Percentiles rank a stretch among this genome's conserved stretches.
phyloP scores from a whole-genome alignment of 129 eudicot species.

The Saposhnikovia divaricata region DNA sequence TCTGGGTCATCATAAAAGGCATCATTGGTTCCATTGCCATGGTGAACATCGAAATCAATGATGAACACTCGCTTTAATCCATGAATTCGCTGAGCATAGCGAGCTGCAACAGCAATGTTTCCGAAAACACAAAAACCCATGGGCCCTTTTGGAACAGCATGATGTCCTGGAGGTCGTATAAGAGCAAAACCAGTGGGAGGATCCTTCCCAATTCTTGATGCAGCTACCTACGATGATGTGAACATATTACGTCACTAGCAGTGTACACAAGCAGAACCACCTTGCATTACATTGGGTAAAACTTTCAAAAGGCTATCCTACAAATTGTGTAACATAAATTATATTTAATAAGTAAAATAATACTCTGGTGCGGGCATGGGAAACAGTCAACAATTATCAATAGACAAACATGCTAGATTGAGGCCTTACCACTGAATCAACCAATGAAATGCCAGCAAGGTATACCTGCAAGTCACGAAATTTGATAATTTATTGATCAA shows the following conservation, averaged over 20 bases:
- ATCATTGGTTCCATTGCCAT: slow-evolving; percentile 98
- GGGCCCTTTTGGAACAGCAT: slow-evolving; percentile 90
- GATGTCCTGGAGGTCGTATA: slow-evolving; percentile 95
- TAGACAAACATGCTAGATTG: slow-evolving; percentile 24
- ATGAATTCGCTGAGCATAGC: slow-evolving; percentile 82
- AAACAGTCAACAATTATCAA: slow-evolving; percentile 10
- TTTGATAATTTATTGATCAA: no score
- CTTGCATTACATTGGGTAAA: no score
- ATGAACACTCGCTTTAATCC: slow-evolving; percentile 83
- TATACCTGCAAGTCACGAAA: no score
- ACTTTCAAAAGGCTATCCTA: background rate
- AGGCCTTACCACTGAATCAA: slow-evolving; percentile 88
- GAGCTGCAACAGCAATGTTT: slow-evolving; percentile 90
- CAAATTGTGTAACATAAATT: background rate
- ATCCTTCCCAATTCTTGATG: slow-evolving; percentile 46
- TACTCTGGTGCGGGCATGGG: background rate
- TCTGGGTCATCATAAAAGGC: slow-evolving; percentile 93
- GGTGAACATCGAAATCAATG: slow-evolving; percentile 94
- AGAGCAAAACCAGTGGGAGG: slow-evolving; percentile 90
- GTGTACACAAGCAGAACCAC: background rate
- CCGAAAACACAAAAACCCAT: slow-evolving; percentile 98
- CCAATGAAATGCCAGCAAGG: slow-evolving; percentile 86
- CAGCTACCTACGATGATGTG: slow-evolving; percentile 46
- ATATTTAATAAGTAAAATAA: background rate
- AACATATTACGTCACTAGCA: background rate